Evolutionary conservation across 257 asterid genomes (phyloP), one percentile per base, ranked within the genome.

Genomic region (Voacanga thouarsii): DNA sequence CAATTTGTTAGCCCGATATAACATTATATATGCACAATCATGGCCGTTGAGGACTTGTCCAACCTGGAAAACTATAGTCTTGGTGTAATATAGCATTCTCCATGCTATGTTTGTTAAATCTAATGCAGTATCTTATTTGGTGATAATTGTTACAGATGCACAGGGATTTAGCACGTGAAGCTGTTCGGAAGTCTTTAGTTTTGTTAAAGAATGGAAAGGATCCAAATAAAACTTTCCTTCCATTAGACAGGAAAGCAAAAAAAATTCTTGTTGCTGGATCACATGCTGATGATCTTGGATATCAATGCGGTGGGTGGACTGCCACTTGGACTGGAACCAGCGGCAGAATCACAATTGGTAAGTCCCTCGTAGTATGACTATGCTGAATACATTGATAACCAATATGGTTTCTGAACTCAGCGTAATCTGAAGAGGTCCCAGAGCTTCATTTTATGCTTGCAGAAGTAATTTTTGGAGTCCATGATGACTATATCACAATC

Each of bases 221-320:
- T 81, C 87, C 89, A 75, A 86, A 89, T 80, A 90, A 72, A 81
- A 91, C 98, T 57, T 83, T 95, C 66, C 94, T 95, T 82, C 99
- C 99, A 5, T 84, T 95, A 39, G 88, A 90, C 81, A 91, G 83
- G 89, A 93, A 87, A 43, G 92, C 91, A 53, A 90, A 91, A 79
- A 87, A 85, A 78, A 85, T 95, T 77, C 96, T 95, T 12, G 88
- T 95, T 79, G 89, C 98, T 8, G 99, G 99, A 75, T 83, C 92
- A 44, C 99, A 95, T 88, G 98, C 97, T 77, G 99, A 93, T 87
- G 90, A 95, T 87, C 99, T 95, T 78, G 99, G 99, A 77, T 91
- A 89, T 84, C 99, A 93, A 59, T 95, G 99, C 76, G 98, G 98
- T 37, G 98, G 98, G 56, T 94, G 98, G 98, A 94, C 98, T 21